These are phyloP conservation scores for Comarum palustre DNA, from an alignment of 306 rosid genomes.

Conservation along the genomic window DNA sequence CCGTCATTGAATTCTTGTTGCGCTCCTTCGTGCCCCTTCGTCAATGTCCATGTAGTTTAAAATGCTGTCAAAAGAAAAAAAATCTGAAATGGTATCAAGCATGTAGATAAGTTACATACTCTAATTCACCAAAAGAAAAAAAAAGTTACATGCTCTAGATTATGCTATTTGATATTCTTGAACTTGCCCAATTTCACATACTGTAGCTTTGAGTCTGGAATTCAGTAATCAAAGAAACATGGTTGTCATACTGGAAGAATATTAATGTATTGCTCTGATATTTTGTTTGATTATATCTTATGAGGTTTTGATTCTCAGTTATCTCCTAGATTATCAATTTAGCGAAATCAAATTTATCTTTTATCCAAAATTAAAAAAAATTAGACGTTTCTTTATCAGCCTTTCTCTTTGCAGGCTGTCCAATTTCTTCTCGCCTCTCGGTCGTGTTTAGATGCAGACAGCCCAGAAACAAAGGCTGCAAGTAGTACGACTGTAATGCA, in stretches of 20 bases:
- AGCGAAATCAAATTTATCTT: slow-evolving; percentile 14
- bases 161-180: not conserved
- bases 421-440: slow-evolving; percentile 61
- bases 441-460: slow-evolving; percentile 40
- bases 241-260: not conserved
- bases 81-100: not conserved
- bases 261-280: not conserved
- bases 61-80: not conserved
- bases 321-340: slow-evolving; percentile 1
- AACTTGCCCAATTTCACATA: not conserved
- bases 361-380: not conserved
- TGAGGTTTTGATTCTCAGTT: not conserved
- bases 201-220: not conserved
- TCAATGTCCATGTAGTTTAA: not conserved
- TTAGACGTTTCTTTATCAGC: slow-evolving; percentile 2
- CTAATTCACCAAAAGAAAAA: not conserved
- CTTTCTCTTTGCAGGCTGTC: slow-evolving; percentile 60
- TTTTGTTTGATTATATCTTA: not conserved
- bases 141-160: not conserved
- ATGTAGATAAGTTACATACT: not conserved
- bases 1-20: not conserved
- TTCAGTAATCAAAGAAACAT: not conserved
- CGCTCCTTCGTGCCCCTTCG: not conserved
- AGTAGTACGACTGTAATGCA: slow-evolving; percentile 36
- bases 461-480: slow-evolving; percentile 30